phyloP scores from a whole-genome alignment of 163 green algal genomes.

The Volvox carteri region DNA sequence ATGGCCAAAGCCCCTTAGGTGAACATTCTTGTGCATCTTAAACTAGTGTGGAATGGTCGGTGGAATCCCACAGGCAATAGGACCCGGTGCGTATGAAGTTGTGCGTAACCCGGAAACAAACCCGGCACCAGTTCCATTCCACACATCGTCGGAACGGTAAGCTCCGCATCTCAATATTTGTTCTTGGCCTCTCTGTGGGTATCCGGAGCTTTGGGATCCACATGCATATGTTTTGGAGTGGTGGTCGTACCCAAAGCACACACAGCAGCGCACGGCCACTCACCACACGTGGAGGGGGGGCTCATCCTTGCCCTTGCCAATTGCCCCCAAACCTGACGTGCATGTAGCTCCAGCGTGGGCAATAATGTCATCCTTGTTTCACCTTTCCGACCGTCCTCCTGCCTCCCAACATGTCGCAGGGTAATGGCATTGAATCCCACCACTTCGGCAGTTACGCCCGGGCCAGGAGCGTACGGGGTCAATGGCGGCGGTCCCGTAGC shows the following conservation, averaged over 20 bases:
- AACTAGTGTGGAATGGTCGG: not conserved
- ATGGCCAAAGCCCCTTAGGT: not conserved
- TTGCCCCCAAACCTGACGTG: too few species aligned
- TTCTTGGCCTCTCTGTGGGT: not conserved
- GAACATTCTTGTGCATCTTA: not conserved
- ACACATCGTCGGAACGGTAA: slow-evolving; percentile 23
- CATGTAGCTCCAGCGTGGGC: too few species aligned
- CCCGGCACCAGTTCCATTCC: slow-evolving; percentile 44
- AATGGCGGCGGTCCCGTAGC: not conserved
- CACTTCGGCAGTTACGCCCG: slow-evolving; percentile 38
- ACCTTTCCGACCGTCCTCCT: too few species aligned
- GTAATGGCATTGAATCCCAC: slow-evolving; percentile 13
- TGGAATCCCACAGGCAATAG: slow-evolving; percentile 7
- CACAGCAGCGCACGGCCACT: too few species aligned
- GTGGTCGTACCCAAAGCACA: too few species aligned
- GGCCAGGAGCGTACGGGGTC: slow-evolving; percentile 31
- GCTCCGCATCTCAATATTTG: not conserved
- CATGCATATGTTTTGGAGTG: not conserved
- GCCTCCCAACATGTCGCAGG: not conserved
- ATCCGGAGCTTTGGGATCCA: not conserved
- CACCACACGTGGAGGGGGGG: too few species aligned
- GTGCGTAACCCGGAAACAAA: not conserved
- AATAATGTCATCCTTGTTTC: too few species aligned
- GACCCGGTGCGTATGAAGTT: slow-evolving; percentile 35
- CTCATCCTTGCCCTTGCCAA: too few species aligned